Evolutionary conservation across 768 basidiomycete species (phyloP), one percentile per base, ranked within the genome.

Genomic region (Leccinum disarticulatum): DNA sequence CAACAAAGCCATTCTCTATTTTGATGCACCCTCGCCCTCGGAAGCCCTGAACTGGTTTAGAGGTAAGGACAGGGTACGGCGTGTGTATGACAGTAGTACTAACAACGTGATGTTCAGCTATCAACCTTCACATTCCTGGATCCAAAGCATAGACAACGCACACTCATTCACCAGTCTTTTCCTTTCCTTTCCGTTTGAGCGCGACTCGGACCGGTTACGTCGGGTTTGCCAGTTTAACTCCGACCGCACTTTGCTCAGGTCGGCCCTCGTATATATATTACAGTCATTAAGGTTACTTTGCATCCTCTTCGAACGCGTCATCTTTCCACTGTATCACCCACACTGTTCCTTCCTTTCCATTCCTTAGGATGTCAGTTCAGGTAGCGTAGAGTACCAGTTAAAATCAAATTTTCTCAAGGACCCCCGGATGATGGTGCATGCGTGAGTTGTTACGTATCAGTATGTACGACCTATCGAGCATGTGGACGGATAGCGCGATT

Each of bases 41-140:
- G 90, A 91, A 64, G 92, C 92, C 41, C 72, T 94, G 69, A 93
- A 87, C 65, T 94, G 92, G 92, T 94, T 87, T 80, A 83, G 92
- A 85, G 92, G 92, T 91, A 72, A 60, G 33, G 43, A 9, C 10
- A 48, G 11, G n/a, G 77, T 70, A 33, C 11, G 9, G 17, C 28
- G n/a, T n/a, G 47, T 22, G 27, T 3, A 5, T 50, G 28, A 33
- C 4, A 6, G 43, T 43, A 17, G 14, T 8, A 11, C 63, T 69
- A 30, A 72, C 46, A 22, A 30, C 11, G 31, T 27, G 31, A 15
- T 57, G 38, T 58, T 6, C 64, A 94, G 92, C 92, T 22, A 94
- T 94, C 70, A 94, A 94, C 70, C 83, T 93, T 61, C 89, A 94
- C 69, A 93, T 94, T 62, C 91, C 91, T 60, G 83, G 87, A 61